Evolutionary conservation across 805 yeast genomes (phyloP), one percentile per base, ranked within the genome.

Genomic region (Suhomyces canberraensis): DNA sequence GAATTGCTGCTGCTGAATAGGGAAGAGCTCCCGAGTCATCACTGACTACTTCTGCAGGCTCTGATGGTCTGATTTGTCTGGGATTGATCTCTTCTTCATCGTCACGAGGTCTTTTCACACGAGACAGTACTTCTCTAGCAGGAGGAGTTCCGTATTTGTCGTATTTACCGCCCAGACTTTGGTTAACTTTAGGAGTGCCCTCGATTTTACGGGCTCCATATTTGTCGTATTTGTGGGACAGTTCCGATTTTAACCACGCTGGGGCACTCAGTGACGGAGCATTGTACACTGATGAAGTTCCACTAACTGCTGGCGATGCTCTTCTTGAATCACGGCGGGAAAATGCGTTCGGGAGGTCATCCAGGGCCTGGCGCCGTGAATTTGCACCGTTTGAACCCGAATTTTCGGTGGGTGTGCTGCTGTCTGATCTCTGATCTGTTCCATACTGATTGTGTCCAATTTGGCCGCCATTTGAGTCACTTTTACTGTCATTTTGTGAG

Each of bases 201-300:
- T 29, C 29, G n/a, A 14, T 30, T 11, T 28, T 26, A 30, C 54
- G 41, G n/a, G 50, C 8, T 1, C 71, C 72, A 43, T 67, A 67
- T 43, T 64, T 63, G 37, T 62, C 72, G 47, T 68, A 68, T 43
- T 66, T 68, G 31, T 52, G 50, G 3, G 45, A 38, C 8, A 46
- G 47, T 14, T 46, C 46, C 8, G 54, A 49, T 39, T 58, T 61
- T 56, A 66, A 50, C 73, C 73, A 68, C 3, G 67, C 69, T 2
- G 73, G 73, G 3, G 51, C 42, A 3, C 54, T 55, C 32, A 47
- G 48, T 11, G 44, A 42, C 21, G 50, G 50, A 8, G 48, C 58
- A 8, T 50, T 41, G 43, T 61, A 64, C n/a, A 51, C 59, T 1
- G 65, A 60, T 3, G 55, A 25, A 2, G 39, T 15, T 5, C 16